Base-by-base conservation (phyloP, 2,329 filamentous ascomycete species). In the Aureobasidium lini region DNA sequence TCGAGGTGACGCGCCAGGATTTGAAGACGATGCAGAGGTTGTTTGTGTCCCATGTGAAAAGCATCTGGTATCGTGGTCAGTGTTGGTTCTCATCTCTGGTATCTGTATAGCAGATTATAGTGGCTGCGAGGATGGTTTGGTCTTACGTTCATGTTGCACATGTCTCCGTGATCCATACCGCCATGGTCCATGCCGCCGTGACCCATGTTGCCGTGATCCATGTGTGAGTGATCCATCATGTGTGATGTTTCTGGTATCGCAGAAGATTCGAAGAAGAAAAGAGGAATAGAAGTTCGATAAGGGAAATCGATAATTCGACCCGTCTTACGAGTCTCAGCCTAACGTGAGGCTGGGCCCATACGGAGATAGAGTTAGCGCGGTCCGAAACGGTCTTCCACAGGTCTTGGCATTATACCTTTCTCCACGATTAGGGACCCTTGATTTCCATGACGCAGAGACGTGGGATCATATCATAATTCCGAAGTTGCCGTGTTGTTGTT, bases 11-110 rank as follows among this genome's bases (percentile, higher is more conserved):
- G 76, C 89, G 92, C 94, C 94, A 99, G 75, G 86, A 84, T 67
- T 81, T 82, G 80, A 97, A 99, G 73, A 99, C 84, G 74, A 99
- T 95, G 81, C 94, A 99, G 64, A 99, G 89, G 76, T 97, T 88
- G 60, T 81, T 84, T 2, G 92, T 93, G 73, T 91, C 85, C 93
- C 93, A 99, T 62, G 91, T 97, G 79, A 99, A 99, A 66, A 97
- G 85, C 93, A 96, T 97, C 91, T 96, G 66, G 5, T n/a, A 2
- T n/a, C 37, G 15, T n/a, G 11, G 7, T 40, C 37, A 36, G 37
- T n/a, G n/a, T n/a, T n/a, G n/a, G n/a, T n/a, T n/a, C n/a, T n/a
- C n/a, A n/a, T n/a, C n/a, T n/a, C n/a, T n/a, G n/a, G n/a, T n/a
- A n/a, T n/a, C n/a, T n/a, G n/a, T n/a, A n/a, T n/a, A n/a, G n/a